phyloP scores from a whole-genome alignment of 768 basidiomycete genomes.

The Lactifluus volemus region DNA sequence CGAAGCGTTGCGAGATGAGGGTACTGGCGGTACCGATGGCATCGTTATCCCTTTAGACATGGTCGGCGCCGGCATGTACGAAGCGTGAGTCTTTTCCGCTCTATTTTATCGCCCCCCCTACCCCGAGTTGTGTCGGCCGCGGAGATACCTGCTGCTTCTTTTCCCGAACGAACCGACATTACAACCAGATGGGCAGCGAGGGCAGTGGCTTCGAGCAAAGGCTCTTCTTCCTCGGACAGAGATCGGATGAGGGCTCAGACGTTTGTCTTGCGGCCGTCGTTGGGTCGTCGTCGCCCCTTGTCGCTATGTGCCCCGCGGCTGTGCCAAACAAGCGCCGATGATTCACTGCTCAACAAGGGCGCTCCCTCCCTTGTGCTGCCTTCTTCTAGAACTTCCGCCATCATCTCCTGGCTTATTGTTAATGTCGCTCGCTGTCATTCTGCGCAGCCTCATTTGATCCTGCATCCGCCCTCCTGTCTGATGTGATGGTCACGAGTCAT shows the following conservation, averaged over 20 bases:
- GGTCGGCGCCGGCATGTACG: constrained; percentile 43
- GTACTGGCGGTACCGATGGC: constrained; percentile 43
- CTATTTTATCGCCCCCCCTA: not conserved
- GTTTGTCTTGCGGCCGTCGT: no score
- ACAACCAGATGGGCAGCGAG: no score
- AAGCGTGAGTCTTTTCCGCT: constrained; percentile 42
- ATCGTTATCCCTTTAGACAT: constrained; percentile 50
- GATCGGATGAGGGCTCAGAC: no score
- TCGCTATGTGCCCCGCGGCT: no score
- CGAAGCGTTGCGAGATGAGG: constrained; percentile 26
- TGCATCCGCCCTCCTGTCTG: not conserved
- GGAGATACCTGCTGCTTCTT: not conserved
- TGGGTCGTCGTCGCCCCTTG: not conserved
- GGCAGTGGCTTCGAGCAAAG: no score
- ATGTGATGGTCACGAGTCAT: not conserved
- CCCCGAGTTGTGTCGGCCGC: not conserved
- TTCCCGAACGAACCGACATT: not conserved
- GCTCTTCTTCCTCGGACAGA: no score
- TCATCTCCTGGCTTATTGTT: not conserved
- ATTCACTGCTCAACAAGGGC: not conserved
- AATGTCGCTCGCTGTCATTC: not conserved
- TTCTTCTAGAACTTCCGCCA: no score
- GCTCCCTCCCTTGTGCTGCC: not conserved
- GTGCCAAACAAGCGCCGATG: not conserved
- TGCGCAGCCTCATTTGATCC: no score